Evolutionary conservation across 345 rosid genomes (phyloP), one percentile per base, ranked within the genome.

Genomic region (Adansonia digitata): DNA sequence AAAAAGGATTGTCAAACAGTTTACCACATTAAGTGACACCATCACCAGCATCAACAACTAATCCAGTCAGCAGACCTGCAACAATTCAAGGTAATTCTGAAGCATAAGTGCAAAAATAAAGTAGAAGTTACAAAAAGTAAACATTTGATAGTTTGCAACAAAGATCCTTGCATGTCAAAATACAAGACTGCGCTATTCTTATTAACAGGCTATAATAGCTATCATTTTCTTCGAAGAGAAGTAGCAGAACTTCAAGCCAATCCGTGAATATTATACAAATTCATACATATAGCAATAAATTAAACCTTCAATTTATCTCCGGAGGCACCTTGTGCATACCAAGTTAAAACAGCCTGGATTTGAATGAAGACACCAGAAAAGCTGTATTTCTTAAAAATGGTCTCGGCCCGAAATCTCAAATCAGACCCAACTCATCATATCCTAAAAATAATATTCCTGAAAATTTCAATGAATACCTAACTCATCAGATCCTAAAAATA

Each of bases 1-100:
- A 37, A 53, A 42, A 27, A 31, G 53, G 43, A n/a, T 51, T 27
- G 29, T 74, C 29, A 17, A 60, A 69, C 42, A 77, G 72, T 79
- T 79, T 90, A 94, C 98, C 97, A 94, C 98, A 83, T 94, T n/a
- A 97, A 75, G 98, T 94, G 74, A 94, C 98, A 66, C 98, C 97
- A 74, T 94, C 98, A 55, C 98, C 98, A 69, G 98, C 92, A 85
- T 94, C 98, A 55, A 94, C 92, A 69, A 94, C 98, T 73, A 94
- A 84, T 78, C 98, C 97, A 80, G 98, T 94, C 73, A 94, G 79
- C 81, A 94, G 81, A 79, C 98, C 97, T 94, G 93, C 45, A 27
- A 76, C 63, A n/a, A 65, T 68, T 73, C 45, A 73, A 73, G n/a
- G 35, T 49, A 78, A 72, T 31, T 61, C 13, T 80, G 0, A 7